These are phyloP conservation scores for Komagataella pseudopastoris DNA, from an alignment of 805 yeast species.

Conservation along the genomic window DNA sequence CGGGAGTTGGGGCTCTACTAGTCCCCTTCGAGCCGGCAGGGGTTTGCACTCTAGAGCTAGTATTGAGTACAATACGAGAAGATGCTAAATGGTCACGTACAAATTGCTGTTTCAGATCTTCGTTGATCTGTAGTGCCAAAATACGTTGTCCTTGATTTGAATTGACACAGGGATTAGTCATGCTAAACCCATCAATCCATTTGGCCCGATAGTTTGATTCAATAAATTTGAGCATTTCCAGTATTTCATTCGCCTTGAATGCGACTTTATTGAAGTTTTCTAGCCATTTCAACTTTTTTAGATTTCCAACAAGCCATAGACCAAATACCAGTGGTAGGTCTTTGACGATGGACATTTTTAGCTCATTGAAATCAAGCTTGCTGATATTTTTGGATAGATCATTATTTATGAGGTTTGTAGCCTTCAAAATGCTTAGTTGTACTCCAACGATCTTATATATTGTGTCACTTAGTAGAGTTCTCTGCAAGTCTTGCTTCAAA, in stretches of 20 bases:
- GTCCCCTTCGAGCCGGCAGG: background rate
- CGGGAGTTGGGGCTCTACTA: background rate
- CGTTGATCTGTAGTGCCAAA: constrained; percentile 9
- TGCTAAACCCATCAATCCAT: constrained; percentile 56
- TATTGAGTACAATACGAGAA: background rate
- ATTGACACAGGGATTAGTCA: background rate
- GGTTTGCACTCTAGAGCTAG: background rate
- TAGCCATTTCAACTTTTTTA: constrained; percentile 47
- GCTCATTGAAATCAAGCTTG: constrained; percentile 16
- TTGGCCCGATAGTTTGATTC: constrained; percentile 40
- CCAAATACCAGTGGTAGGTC: constrained; percentile 69
- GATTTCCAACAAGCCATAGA: constrained; percentile 44
- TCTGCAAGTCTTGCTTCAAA: constrained; percentile 16
- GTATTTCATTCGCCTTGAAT: constrained; percentile 36
- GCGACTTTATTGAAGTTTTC: constrained; percentile 21
- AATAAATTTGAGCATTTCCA: constrained; percentile 39
- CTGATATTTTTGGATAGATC: constrained; percentile 18
- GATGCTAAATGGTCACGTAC: constrained; percentile 10
- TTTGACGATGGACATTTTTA: constrained; percentile 24
- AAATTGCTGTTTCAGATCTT: constrained; percentile 9
- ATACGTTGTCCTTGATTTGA: background rate
- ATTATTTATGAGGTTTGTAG: constrained; percentile 15
- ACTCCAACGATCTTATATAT: constrained; percentile 21
- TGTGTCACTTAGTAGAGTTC: constrained; percentile 17
- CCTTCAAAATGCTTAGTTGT: constrained; percentile 22